Percentiles rank a stretch among this genome's conserved stretches.
These are phyloP conservation scores for Poa annua DNA, from an alignment of 176 grass and related monocot species.

Conservation along the genomic window DNA sequence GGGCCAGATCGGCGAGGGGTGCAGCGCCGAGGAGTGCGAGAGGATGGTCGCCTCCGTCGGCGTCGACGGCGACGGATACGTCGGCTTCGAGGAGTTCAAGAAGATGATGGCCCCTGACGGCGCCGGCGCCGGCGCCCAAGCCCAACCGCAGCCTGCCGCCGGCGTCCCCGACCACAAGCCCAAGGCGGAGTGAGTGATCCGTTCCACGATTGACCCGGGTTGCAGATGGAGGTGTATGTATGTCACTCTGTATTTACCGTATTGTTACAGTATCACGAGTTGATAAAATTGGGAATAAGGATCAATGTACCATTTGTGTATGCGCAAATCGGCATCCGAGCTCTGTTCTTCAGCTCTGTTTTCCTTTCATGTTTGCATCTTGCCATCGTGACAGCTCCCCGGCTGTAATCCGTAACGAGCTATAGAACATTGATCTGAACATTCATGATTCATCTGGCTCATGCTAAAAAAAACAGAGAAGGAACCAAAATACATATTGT, in stretches of 20 bases:
- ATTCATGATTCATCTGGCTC: no score
- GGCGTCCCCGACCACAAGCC: neutral
- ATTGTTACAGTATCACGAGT: neutral
- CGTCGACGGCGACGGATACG: slow-evolving; percentile 73
- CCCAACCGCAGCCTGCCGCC: neutral
- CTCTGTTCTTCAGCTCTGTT: no score
- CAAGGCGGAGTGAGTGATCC: slow-evolving; percentile 42
- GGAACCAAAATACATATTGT: no score
- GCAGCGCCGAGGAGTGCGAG: slow-evolving; percentile 61
- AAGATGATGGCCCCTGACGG: slow-evolving; percentile 66
- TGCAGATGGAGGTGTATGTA: neutral
- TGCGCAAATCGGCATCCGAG: no score
- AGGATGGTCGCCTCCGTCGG: slow-evolving; percentile 80
- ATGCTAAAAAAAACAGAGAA: no score
- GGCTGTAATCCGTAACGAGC: no score
- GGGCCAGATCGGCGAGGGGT: slow-evolving; percentile 52
- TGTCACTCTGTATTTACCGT: neutral
- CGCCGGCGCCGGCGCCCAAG: neutral
- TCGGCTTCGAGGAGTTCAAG: slow-evolving; percentile 89
- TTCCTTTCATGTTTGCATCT: no score
- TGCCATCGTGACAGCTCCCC: no score
- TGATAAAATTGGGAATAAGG: neutral
- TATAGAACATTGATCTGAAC: no score
- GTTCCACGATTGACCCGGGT: neutral
- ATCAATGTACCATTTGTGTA: neutral